Evolutionary conservation across 352 stramenopile species (phyloP), one percentile per base, ranked within the genome.

Genomic region (Phytophthora litchii): DNA sequence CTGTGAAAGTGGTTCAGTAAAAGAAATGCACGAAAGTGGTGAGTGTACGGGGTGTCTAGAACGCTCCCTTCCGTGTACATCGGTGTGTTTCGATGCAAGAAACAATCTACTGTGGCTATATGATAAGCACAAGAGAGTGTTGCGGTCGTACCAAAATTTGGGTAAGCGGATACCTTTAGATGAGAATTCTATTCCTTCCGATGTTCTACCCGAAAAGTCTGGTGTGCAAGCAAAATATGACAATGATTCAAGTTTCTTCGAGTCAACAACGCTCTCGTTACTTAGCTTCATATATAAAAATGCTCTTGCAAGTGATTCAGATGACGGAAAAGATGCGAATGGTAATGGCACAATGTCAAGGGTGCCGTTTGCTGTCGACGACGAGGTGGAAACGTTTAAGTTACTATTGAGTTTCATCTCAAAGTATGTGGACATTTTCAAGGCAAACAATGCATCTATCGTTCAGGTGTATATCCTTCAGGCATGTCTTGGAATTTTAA

Each of bases 101-200:
- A 83, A 80, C 48, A 81, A 83, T 17, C 31, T 88, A 27, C 23
- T 83, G 7, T 83, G 72, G 67, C 23, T 66, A 9, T 74, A 81
- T 16, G 63, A 80, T 32, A 54, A 44, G 12, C n/a, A 46, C 16
- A 74, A 79, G 19, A 61, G 53, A 9, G 55, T 43, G 29, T 23
- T 89, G 2, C 29, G 47, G 10, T 72, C 64, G 12, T 85, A 77
- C 10, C 64, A 74, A 43, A 85, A 85, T 46, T 60, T 67, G 4
- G 75, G 75, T 6, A 72, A 79, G 17, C 54, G 60, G 12, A 79
- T 85, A 47, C 58, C 67, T 6, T 53, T 80, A 31, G 72, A 68
- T 35, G 65, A 84, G n/a, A 68, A 54, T 23, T 56, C 36, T 1
- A 58, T 76, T 41, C 63, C 53, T n/a, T 34, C 27, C 12, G 53